phyloP scores from a whole-genome alignment of 768 basidiomycete species.

The Rhodotorula babjevae region DNA sequence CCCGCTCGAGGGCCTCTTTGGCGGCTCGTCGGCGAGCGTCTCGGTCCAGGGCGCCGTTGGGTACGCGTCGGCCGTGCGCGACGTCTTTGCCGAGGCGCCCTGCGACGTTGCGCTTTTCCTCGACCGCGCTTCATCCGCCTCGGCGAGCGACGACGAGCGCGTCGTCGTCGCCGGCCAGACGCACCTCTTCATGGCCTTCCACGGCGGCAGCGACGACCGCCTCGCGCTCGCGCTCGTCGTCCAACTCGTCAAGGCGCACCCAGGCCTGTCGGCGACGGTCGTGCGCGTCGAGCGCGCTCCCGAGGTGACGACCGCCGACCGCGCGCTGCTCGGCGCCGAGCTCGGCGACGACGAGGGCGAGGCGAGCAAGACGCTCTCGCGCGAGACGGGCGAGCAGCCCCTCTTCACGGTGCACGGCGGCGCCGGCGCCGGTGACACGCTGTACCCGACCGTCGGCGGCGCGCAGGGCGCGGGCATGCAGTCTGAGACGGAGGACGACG shows the following conservation, averaged over 20 bases:
- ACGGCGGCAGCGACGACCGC: conserved; percentile 90
- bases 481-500: conserved; percentile 31
- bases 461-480: conserved; percentile 2
- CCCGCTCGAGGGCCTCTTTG: conserved; percentile 34
- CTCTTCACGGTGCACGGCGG: conserved; percentile 23
- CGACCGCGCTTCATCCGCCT: conserved; percentile 8
- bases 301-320: conserved; percentile 27
- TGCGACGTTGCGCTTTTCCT: conserved; percentile 34
- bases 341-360: background rate
- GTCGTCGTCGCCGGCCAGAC: conserved; percentile 43
- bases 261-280: conserved; percentile 67
- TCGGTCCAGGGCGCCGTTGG: conserved; percentile 19
- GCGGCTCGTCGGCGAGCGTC: conserved; percentile 1
- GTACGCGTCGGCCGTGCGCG: conserved; percentile 23
- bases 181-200: conserved; percentile 82
- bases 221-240: conserved; percentile 74
- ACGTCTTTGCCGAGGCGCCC: conserved; percentile 33
- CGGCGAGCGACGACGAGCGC: background rate
- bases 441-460: conserved; percentile 18
- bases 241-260: conserved; percentile 70
- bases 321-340: conserved; percentile 2
- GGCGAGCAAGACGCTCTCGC: background rate
- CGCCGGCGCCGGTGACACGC: conserved; percentile 19
- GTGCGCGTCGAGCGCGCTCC: conserved; percentile 54
- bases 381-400: conserved; percentile 4